A percentile compares a stretch with the other conserved stretches of the same genome.
phyloP scores from a whole-genome alignment of 116 monocot species.

The Trichopus zeylanicus region DNA sequence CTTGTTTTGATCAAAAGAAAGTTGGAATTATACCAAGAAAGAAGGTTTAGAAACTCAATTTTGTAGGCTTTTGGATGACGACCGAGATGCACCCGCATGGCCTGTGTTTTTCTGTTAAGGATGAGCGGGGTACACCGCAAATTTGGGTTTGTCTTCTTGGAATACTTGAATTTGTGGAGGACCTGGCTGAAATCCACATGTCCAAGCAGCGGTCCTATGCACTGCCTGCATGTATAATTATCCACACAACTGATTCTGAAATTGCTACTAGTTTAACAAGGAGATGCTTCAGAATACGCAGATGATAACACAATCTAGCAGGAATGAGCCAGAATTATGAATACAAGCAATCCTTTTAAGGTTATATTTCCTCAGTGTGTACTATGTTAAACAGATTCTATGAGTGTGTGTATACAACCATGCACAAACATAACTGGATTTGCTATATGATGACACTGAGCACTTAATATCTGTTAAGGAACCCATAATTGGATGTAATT shows the following conservation, averaged over 20 bases:
- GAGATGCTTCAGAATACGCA: too few relatives aligned
- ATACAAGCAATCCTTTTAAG: slow-evolving; percentile 48
- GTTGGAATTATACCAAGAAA: background rate
- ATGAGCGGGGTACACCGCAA: slow-evolving; percentile 54
- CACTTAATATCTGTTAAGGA: too few relatives aligned
- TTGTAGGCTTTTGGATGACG: slow-evolving; percentile 65
- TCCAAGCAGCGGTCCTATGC: slow-evolving; percentile 60
- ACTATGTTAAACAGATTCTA: slow-evolving; percentile 69
- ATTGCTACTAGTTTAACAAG: too few relatives aligned
- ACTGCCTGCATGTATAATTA: slow-evolving; percentile 41
- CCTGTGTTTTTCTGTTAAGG: slow-evolving; percentile 60
- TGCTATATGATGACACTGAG: too few relatives aligned
- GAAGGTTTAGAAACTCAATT: background rate
- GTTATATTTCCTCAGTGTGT: slow-evolving; percentile 59
- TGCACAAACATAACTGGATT: too few relatives aligned
- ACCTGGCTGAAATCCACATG: slow-evolving; percentile 54
- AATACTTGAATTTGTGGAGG: slow-evolving; percentile 56
- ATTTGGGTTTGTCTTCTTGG: slow-evolving; percentile 64
- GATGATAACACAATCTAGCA: too few relatives aligned
- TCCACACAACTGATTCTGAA: too few relatives aligned
- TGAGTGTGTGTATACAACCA: slow-evolving; percentile 77
- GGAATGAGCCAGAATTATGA: too few relatives aligned
- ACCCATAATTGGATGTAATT: slow-evolving; percentile 22
- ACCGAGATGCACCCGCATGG: slow-evolving; percentile 75
- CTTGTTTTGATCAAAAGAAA: too few relatives aligned